Percentiles rank a stretch among this genome's conserved stretches.
Evolutionary conservation across 2,329 filamentous ascomycete species (phyloP).

Genomic region (Ceratocystis cacaofunesta): DNA sequence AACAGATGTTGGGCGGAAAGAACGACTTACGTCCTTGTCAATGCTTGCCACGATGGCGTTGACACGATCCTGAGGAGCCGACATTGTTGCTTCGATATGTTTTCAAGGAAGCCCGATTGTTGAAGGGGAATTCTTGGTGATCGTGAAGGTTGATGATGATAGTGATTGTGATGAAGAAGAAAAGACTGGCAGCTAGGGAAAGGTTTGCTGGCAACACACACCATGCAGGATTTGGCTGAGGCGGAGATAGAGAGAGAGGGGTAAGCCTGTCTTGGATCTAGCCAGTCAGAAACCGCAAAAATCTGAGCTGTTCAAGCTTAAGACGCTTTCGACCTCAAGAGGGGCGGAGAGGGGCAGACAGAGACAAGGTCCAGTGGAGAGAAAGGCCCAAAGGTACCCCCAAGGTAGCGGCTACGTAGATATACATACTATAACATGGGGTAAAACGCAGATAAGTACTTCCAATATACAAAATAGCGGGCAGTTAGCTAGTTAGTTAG

Average conservation of each 20-base stretch:
- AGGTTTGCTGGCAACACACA: neutral
- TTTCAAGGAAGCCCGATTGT: neutral
- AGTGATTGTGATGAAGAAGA: too few relatives aligned
- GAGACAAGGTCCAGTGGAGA: too few relatives aligned
- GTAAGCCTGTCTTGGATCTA: neutral
- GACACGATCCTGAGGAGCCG: conserved; percentile 58
- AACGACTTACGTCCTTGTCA: conserved; percentile 59
- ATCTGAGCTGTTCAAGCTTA: neutral
- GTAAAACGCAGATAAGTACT: too few relatives aligned
- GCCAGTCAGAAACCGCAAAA: neutral
- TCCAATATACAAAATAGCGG: too few relatives aligned
- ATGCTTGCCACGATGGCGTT: conserved; percentile 64
- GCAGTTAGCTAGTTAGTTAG: too few relatives aligned
- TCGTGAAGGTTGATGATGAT: neutral
- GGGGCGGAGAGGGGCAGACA: too few relatives aligned
- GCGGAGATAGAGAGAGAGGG: neutral
- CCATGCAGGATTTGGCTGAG: too few relatives aligned
- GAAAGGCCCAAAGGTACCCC: too few relatives aligned
- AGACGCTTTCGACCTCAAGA: too few relatives aligned
- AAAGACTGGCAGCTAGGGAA: neutral
- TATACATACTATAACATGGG: too few relatives aligned
- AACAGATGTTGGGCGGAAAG: neutral
- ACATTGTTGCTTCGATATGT: conserved; percentile 38
- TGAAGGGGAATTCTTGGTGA: too few relatives aligned
- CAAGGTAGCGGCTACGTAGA: too few relatives aligned